A percentile compares a stretch with the other conserved stretches of the same genome.
These are phyloP conservation scores for Pestalotiopsis sp. DNA, from an alignment of 2,329 filamentous ascomycete genomes.

Conservation along the genomic window DNA sequence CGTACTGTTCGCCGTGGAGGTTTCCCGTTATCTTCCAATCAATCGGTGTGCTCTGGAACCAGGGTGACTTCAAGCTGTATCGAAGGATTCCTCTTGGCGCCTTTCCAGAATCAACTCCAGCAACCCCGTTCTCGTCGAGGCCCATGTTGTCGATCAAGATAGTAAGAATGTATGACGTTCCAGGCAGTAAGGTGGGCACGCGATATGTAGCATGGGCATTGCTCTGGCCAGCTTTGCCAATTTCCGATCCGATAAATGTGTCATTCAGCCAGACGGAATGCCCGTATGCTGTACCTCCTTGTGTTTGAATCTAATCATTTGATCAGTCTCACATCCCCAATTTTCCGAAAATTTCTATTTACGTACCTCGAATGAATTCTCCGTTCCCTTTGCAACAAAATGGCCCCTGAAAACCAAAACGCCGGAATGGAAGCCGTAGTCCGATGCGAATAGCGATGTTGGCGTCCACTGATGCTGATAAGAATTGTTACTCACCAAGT, in stretches of 20 bases:
- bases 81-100: conserved; percentile 62
- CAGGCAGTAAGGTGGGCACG: background rate
- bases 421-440: conserved; percentile 76
- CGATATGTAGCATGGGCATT: background rate
- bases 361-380: background rate
- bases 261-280: background rate
- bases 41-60: conserved; percentile 43
- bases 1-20: conserved; percentile 65
- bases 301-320: background rate
- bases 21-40: conserved; percentile 72
- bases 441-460: conserved; percentile 66
- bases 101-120: conserved; percentile 65
- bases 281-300: conserved; percentile 3
- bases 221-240: background rate
- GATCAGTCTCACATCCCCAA: background rate
- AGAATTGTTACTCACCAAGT: background rate
- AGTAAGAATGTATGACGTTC: conserved; percentile 60
- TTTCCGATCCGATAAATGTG: background rate
- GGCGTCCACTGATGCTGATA: conserved; percentile 58
- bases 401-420: conserved; percentile 70
- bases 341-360: background rate
- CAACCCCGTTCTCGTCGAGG: conserved; percentile 60
- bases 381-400: conserved; percentile 62
- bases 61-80: conserved; percentile 54
- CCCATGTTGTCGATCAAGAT: conserved; percentile 75